These are phyloP conservation scores for Linderniella brevidens DNA, from an alignment of 257 asterid genomes.

Conservation along the genomic window DNA sequence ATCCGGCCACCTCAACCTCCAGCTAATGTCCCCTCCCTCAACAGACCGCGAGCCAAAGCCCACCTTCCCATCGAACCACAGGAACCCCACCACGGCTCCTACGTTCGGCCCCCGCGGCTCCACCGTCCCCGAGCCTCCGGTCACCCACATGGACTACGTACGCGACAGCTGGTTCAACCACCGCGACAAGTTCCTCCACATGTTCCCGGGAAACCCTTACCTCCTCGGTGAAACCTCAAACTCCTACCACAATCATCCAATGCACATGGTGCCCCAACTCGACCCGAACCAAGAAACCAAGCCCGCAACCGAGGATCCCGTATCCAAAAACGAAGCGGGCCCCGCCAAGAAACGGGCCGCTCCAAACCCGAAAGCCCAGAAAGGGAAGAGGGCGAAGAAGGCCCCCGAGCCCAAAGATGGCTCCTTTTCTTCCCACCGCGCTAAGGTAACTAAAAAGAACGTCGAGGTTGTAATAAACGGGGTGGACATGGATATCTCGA, in stretches of 20 bases:
- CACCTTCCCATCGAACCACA: slow-evolving; percentile 41
- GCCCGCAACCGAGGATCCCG: slow-evolving; percentile 33
- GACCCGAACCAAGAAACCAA: slow-evolving; percentile 24
- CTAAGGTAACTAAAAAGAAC: slow-evolving; percentile 56
- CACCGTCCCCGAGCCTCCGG: slow-evolving; percentile 39
- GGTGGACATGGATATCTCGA: slow-evolving; percentile 77
- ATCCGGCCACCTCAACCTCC: slow-evolving; percentile 50
- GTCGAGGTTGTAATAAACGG: slow-evolving; percentile 75
- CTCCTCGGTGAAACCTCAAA: slow-evolving; percentile 54
- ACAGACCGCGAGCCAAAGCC: slow-evolving; percentile 69
- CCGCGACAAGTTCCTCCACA: slow-evolving; percentile 59
- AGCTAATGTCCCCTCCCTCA: slow-evolving; percentile 64
- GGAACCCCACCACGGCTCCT: slow-evolving; percentile 37
- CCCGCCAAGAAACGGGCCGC: slow-evolving; percentile 39
- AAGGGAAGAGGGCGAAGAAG: slow-evolving; percentile 56
- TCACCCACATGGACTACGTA: slow-evolving; percentile 59
- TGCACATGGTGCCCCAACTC: slow-evolving; percentile 58
- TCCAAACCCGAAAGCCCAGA: slow-evolving; percentile 32
- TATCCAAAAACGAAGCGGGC: slow-evolving; percentile 29
- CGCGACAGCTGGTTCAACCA: slow-evolving; percentile 76
- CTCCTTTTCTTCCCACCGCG: slow-evolving; percentile 29
- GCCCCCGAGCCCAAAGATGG: slow-evolving; percentile 32
- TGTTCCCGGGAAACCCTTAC: slow-evolving; percentile 53
- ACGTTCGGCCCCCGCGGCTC: slow-evolving; percentile 25
- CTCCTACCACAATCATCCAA: slow-evolving; percentile 25